phyloP scores from a whole-genome alignment of 768 basidiomycete genomes.

The Auriscalpium microsporum region DNA sequence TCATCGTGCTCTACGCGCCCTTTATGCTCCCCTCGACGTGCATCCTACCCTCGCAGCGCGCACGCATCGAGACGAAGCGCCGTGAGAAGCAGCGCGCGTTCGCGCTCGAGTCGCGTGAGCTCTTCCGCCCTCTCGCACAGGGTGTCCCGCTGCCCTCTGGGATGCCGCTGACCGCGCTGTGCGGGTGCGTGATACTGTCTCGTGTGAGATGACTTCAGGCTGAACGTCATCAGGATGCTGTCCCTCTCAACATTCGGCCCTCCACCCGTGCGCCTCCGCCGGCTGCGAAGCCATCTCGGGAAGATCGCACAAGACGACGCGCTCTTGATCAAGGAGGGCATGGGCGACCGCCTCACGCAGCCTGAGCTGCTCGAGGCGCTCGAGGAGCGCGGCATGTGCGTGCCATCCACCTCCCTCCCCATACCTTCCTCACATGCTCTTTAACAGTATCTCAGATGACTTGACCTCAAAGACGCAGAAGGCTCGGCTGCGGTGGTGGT shows the following conservation, averaged over 20 bases:
- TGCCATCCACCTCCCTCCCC: conserved; percentile 4
- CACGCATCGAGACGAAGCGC: conserved; percentile 51
- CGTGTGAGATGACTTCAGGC: not conserved
- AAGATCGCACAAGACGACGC: conserved; percentile 52
- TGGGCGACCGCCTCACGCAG: conserved; percentile 35
- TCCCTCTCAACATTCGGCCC: conserved; percentile 33
- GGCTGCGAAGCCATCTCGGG: conserved; percentile 30
- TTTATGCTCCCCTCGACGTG: conserved; percentile 82
- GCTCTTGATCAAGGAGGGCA: conserved; percentile 44
- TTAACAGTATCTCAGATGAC: conserved; percentile 29
- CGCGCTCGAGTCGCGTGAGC: conserved; percentile 13
- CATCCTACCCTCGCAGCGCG: conserved; percentile 69
- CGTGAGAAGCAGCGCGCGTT: conserved; percentile 31
- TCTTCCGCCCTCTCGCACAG: conserved; percentile 9
- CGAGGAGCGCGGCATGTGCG: conserved; percentile 73
- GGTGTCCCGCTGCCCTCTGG: conserved; percentile 18
- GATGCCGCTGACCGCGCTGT: conserved; percentile 34
- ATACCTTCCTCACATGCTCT: not conserved
- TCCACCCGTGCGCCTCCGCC: conserved; percentile 22
- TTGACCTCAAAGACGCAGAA: conserved; percentile 37
- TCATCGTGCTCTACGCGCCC: conserved; percentile 81
- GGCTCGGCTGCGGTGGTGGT: conserved; percentile 55
- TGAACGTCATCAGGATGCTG: conserved; percentile 22
- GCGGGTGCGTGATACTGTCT: conserved; percentile 40
- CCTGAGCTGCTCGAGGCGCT: conserved; percentile 58